Conservation (phyloP, 371 early-diverging fungal species). For the Choanephora cucurbitarum region DNA sequence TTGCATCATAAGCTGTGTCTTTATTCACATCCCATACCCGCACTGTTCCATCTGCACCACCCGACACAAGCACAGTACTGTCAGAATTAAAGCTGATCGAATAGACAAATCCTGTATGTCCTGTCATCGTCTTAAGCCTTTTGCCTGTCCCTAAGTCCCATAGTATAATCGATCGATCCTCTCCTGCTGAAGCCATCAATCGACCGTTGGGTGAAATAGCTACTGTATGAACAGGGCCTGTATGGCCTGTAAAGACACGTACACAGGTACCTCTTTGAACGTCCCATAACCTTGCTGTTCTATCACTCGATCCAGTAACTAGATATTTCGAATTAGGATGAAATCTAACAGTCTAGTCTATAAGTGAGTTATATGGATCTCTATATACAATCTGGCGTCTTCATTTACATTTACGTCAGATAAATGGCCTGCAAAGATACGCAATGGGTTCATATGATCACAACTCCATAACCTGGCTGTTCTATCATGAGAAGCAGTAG, state of each 20-base stretch:
- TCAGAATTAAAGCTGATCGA: conserved; percentile 88
- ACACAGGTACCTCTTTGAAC: conserved; percentile 92
- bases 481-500: conserved; percentile 95
- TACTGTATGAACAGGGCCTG: conserved; percentile 82
- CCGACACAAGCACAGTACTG: conserved; percentile 86
- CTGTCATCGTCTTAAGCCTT: conserved; percentile 77
- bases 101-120: conserved; percentile 88
- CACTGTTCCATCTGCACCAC: conserved; percentile 91
- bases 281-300: conserved; percentile 96
- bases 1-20: conserved; percentile 36
- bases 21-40: conserved; percentile 94
- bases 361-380: conserved; percentile 1
- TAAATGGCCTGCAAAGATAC: conserved; percentile 97
- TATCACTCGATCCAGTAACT: conserved; percentile 94
- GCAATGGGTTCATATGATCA: conserved; percentile 93
- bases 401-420: conserved; percentile 95
- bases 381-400: not conserved
- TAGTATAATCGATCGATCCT: conserved; percentile 85
- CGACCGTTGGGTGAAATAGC: conserved; percentile 97
- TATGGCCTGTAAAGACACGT: conserved; percentile 93
- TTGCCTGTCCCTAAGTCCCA: conserved; percentile 97
- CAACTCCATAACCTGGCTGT: conserved; percentile 97
- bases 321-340: conserved; percentile 99
- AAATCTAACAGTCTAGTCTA: conserved; percentile 81
- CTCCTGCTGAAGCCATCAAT: conserved; percentile 90